These are phyloP conservation scores for Alternaria arborescens DNA, from an alignment of 2,329 filamentous ascomycete species.

Conservation along the genomic window DNA sequence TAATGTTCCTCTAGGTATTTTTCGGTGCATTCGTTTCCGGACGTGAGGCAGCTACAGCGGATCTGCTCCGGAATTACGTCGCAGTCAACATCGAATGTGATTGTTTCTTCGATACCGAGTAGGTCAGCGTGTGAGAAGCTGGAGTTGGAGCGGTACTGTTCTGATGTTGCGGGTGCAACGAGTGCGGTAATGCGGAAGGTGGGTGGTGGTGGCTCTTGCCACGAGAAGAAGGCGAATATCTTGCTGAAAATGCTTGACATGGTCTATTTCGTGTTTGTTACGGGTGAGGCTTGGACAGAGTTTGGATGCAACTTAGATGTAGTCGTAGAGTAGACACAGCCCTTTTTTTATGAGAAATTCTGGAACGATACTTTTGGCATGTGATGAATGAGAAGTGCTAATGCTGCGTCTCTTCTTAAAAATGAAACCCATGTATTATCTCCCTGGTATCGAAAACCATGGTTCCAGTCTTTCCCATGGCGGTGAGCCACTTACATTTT, in stretches of 20 bases:
- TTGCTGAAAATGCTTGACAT: neutral
- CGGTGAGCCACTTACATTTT: neutral
- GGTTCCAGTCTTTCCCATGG: neutral
- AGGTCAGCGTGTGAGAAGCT: constrained; percentile 3
- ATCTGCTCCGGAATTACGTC: neutral
- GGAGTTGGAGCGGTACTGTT: neutral
- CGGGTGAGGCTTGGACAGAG: neutral
- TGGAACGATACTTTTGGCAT: neutral
- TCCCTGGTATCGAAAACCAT: neutral
- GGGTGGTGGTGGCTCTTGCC: neutral
- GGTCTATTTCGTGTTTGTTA: neutral
- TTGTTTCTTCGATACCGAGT: neutral
- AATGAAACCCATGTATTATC: neutral
- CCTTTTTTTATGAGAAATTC: neutral
- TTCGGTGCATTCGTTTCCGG: neutral
- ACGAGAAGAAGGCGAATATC: neutral
- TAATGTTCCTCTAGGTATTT: neutral
- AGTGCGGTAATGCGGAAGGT: neutral
- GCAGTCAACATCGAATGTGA: constrained; percentile 1
- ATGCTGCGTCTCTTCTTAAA: neutral
- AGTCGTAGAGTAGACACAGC: neutral
- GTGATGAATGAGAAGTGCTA: neutral
- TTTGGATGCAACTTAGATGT: neutral
- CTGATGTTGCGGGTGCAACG: neutral
- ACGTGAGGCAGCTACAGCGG: neutral